phyloP scores from a whole-genome alignment of 441 rosid species.

The Jatropha podagrica region DNA sequence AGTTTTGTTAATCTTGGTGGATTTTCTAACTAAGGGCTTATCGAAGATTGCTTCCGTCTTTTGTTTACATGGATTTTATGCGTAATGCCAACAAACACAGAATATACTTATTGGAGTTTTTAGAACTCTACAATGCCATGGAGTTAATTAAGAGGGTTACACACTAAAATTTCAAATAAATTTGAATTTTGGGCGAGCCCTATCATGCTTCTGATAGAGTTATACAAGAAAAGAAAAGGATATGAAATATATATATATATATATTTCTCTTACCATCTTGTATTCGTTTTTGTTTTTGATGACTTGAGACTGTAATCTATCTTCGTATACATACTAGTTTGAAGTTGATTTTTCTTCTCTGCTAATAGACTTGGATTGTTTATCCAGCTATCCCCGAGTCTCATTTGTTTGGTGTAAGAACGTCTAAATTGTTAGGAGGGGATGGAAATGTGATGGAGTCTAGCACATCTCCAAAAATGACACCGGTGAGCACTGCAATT shows the following conservation, averaged over 20 bases:
- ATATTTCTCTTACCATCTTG: background rate
- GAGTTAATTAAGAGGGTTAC: background rate
- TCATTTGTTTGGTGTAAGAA: conserved; percentile 23
- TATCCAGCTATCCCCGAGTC: conserved; percentile 37
- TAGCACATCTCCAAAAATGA: conserved; percentile 23
- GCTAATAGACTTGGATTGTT: conserved; percentile 11
- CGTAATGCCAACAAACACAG: background rate
- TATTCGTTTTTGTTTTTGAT: background rate
- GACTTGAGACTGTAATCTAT: background rate
- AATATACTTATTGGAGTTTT: background rate
- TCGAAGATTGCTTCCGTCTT: background rate
- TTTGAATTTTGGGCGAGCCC: background rate
- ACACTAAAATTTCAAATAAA: background rate
- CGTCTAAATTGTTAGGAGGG: conserved; percentile 25
- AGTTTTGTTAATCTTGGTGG: background rate
- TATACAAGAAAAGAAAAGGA: background rate
- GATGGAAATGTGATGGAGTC: conserved; percentile 19
- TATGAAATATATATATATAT: background rate
- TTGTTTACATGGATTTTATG: background rate
- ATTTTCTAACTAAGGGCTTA: background rate
- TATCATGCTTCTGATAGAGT: background rate
- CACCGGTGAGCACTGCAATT: conserved; percentile 28
- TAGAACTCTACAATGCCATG: background rate
- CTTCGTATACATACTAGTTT: background rate
- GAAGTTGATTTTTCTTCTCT: background rate